Evolutionary conservation across 179 eudicot genomes (phyloP).

Genomic region (Carnegiea gigantea): DNA sequence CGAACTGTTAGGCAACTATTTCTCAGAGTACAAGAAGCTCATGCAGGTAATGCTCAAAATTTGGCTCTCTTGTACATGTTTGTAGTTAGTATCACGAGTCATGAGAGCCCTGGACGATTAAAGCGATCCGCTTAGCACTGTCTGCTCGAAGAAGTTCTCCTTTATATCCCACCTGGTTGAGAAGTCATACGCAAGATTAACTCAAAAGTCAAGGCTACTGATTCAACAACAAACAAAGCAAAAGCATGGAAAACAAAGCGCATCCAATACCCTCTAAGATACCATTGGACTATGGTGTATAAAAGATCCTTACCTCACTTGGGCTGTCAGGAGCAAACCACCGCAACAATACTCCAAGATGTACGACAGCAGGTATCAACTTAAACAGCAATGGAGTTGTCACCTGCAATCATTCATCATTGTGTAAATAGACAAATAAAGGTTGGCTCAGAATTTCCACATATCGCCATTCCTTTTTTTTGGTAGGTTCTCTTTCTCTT

Average conservation of each 20-base stretch:
- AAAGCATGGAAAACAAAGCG: neutral
- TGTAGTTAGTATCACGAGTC: slow-evolving; percentile 64
- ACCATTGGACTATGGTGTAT: neutral
- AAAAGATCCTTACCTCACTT: slow-evolving; percentile 57
- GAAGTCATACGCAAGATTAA: slow-evolving; percentile 36
- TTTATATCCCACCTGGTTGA: slow-evolving; percentile 77
- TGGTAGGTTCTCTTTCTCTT: too few species aligned
- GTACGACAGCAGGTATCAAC: slow-evolving; percentile 88
- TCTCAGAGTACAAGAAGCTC: slow-evolving; percentile 56
- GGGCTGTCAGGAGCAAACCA: slow-evolving; percentile 85
- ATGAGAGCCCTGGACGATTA: slow-evolving; percentile 76
- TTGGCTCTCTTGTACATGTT: slow-evolving; percentile 41
- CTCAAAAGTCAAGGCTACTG: slow-evolving; percentile 25
- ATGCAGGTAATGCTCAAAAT: slow-evolving; percentile 48
- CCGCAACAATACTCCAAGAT: slow-evolving; percentile 80
- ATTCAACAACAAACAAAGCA: neutral
- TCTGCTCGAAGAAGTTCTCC: slow-evolving; percentile 80
- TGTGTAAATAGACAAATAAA: neutral
- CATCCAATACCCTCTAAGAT: neutral
- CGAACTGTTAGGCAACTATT: slow-evolving; percentile 52
- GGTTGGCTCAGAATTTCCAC: neutral
- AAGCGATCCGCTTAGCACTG: slow-evolving; percentile 73
- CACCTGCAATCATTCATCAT: slow-evolving; percentile 51
- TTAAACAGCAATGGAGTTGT: slow-evolving; percentile 93
- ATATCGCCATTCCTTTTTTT: neutral